Base-by-base conservation (phyloP, 768 basidiomycete genomes). In the Psilocybe tampanensis region DNA sequence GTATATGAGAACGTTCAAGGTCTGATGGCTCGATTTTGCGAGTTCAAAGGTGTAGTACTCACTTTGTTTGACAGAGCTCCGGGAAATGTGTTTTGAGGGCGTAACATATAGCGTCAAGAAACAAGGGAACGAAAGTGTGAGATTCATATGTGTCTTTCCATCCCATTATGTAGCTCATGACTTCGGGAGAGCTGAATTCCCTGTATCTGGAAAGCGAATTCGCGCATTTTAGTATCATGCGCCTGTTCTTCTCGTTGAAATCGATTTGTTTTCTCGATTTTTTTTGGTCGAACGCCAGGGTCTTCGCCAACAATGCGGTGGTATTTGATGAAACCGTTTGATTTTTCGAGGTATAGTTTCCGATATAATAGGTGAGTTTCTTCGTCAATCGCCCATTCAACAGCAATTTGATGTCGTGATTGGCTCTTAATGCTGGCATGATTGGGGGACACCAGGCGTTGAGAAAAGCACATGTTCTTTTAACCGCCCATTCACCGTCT, bases 371-470 rank as follows among this genome's bases (percentile, higher is more conserved):
- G 0, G 70, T 63, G 0, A 77, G 76, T 79, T 0, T 76, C 18
- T 0, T 70, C 73, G 51, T 72, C 33, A n/a, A n/a, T n/a, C n/a
- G n/a, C 33, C 15, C 33, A 7, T 15, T 73, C 3, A 70, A 66
- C 0, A 81, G 50, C 0, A 80, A 47, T 51, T 81, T 80, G 5
- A 64, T 49, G 57, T 82, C 74, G 33, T 77, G 68, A 59, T 82
- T 83, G 54, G 62, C 65, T 0, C 67, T 50, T 0, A 67, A 8
- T 13, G 57, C 51, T 2, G 62, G 24, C 6, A 72, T 13, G 0
- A 80, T n/a, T 0, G 56, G 22, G 0, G 74, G 72, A 26, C 63
- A 65, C 65, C 63, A 76, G 15, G 48, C 60, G 43, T 74, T 76
- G 9, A 75, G 8, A 21, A 52, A 68, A 0, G 50, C 53, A 34